Evolutionary conservation across 345 rosid species (phyloP).

Genomic region (Eutrema yunnanense): DNA sequence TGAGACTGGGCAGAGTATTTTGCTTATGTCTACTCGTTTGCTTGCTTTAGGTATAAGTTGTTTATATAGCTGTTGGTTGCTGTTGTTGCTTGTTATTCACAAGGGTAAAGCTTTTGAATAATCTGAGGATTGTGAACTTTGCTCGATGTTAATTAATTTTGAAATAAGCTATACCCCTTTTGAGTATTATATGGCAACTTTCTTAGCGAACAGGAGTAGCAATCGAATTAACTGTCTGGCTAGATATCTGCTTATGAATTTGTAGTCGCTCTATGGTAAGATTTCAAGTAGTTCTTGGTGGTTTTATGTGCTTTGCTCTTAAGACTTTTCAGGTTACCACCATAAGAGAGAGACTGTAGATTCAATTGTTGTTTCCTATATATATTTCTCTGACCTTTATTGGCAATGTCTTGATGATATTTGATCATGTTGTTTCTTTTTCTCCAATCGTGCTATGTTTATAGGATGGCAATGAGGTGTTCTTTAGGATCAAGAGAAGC

Average conservation of each 20-base stretch:
- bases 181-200: not conserved
- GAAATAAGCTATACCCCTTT: not conserved
- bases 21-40: not conserved
- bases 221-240: not conserved
- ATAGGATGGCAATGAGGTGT: conserved; percentile 83
- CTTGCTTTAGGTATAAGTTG: not conserved
- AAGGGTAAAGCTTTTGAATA: not conserved
- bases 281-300: not conserved
- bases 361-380: not conserved
- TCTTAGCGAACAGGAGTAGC: not conserved
- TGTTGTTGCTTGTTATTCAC: not conserved
- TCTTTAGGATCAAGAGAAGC: conserved; percentile 80
- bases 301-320: not conserved
- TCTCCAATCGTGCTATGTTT: not conserved
- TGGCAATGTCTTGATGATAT: conserved; percentile 17
- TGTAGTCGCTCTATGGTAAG: not conserved
- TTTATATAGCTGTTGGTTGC: not conserved
- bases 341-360: no score
- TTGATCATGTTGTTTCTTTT: conserved; percentile 26
- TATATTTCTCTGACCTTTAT: not conserved
- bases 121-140: not conserved
- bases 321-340: not conserved
- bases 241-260: not conserved
- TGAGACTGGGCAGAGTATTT: not conserved
- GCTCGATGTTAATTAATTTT: not conserved